Base-by-base conservation (phyloP, 208 protist genomes). In the Wallacemonas sp. region DNA sequence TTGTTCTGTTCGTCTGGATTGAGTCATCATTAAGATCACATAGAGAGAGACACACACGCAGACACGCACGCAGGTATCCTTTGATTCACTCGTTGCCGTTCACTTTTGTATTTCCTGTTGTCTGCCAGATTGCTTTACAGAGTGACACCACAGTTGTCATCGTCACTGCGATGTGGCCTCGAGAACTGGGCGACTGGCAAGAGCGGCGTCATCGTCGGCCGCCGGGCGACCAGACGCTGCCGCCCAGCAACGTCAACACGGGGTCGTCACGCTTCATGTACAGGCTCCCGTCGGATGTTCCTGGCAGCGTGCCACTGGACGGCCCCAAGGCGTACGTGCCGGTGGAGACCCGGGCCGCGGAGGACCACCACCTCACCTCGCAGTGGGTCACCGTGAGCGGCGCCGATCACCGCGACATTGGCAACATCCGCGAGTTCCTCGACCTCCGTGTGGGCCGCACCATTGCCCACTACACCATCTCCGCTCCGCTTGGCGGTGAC, bases 81-180 rank as follows among this genome's bases (percentile, higher is more conserved):
- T n/a, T n/a, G n/a, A n/a, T n/a, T n/a, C n/a, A n/a, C n/a, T n/a
- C n/a, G n/a, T n/a, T n/a, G n/a, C n/a, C n/a, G n/a, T n/a, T n/a
- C n/a, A n/a, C n/a, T n/a, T n/a, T n/a, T n/a, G n/a, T n/a, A n/a
- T n/a, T n/a, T n/a, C n/a, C n/a, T n/a, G n/a, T n/a, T n/a, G n/a
- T n/a, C n/a, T n/a, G n/a, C n/a, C n/a, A n/a, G n/a, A n/a, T n/a
- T n/a, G n/a, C n/a, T n/a, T n/a, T n/a, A n/a, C n/a, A n/a, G n/a
- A n/a, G n/a, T n/a, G n/a, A n/a, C n/a, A n/a, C n/a, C n/a, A n/a
- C n/a, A n/a, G n/a, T n/a, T n/a, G n/a, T n/a, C n/a, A n/a, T n/a
- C n/a, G n/a, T n/a, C n/a, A n/a, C n/a, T n/a, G n/a, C n/a, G 11
- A 90, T 91, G 82, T 90, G 88, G 82, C 84, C 78, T 49, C 74